Conservation (phyloP, 352 stramenopile species). For the Globisporangium okanoganense region DNA sequence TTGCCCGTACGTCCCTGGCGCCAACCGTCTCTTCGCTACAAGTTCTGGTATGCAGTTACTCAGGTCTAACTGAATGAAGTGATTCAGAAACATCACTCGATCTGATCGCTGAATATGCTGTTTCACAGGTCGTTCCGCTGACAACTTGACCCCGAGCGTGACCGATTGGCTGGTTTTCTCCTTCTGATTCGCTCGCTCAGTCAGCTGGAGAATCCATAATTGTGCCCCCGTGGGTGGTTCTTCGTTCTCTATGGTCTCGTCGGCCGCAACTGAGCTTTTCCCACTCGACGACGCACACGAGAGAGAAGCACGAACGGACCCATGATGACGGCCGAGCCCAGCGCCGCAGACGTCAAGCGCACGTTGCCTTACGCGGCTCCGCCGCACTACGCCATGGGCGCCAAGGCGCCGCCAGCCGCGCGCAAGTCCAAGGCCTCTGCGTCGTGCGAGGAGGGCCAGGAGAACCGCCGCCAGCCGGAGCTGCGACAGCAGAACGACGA, state of each 20-base stretch:
- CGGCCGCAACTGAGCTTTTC: constrained; percentile 8
- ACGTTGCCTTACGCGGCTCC: constrained; percentile 15
- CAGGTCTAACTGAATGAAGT: neutral
- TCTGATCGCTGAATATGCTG: constrained; percentile 2
- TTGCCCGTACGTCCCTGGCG: constrained; percentile 1
- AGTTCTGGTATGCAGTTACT: constrained; percentile 8
- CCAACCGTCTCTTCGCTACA: constrained; percentile 11
- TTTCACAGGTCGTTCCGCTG: constrained; percentile 9
- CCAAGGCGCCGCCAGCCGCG: constrained; percentile 6
- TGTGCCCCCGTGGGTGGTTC: constrained; percentile 9
- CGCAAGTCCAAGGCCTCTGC: constrained; percentile 6
- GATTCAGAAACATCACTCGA: too few relatives aligned
- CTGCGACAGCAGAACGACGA: constrained; percentile 1
- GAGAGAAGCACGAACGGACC: neutral
- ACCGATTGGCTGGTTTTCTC: constrained; percentile 17
- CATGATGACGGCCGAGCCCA: constrained; percentile 66
- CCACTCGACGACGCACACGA: constrained; percentile 9
- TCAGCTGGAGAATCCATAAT: constrained; percentile 10
- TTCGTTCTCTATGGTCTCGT: constrained; percentile 2
- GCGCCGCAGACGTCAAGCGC: constrained; percentile 39
- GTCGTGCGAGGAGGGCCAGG: constrained; percentile 13
- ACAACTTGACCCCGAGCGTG: constrained; percentile 4
- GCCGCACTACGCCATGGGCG: constrained; percentile 25
- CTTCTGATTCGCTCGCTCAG: constrained; percentile 17
- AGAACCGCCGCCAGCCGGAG: constrained; percentile 15